These are phyloP conservation scores for Hypoxylon cercidicola DNA, from an alignment of 495 filamentous ascomycete genomes.

Conservation along the genomic window DNA sequence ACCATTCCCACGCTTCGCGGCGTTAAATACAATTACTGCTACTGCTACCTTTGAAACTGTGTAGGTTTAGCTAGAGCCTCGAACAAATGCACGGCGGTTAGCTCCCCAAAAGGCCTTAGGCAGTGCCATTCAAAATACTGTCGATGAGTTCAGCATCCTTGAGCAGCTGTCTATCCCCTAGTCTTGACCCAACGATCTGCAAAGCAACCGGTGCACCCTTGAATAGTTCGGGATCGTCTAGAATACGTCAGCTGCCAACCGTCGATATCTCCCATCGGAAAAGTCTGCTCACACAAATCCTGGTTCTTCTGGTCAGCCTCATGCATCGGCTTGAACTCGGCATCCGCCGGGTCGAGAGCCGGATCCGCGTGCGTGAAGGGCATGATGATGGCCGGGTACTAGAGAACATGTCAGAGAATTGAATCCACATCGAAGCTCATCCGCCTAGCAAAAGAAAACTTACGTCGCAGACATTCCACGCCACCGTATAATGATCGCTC, in stretches of 20 bases:
- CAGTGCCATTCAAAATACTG: slow-evolving; percentile 24
- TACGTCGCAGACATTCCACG: slow-evolving; percentile 48
- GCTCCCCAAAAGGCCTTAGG: too few species aligned
- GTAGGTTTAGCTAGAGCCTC: too few species aligned
- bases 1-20: too few species aligned
- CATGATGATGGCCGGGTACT: slow-evolving; percentile 49
- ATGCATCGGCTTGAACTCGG: slow-evolving; percentile 31
- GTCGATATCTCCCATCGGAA: background rate
- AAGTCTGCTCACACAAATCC: slow-evolving; percentile 40
- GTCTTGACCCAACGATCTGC: slow-evolving; percentile 45
- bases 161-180: slow-evolving; percentile 45
- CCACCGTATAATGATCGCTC: slow-evolving; percentile 48
- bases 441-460: background rate
- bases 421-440: background rate
- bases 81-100: background rate
- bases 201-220: slow-evolving; percentile 47
- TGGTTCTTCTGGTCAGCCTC: slow-evolving; percentile 41
- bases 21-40: too few species aligned
- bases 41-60: too few species aligned
- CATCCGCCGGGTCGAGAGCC: slow-evolving; percentile 36
- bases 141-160: slow-evolving; percentile 30
- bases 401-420: slow-evolving; percentile 1
- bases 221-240: slow-evolving; percentile 48
- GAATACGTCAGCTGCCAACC: slow-evolving; percentile 11
- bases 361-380: slow-evolving; percentile 46